Percentiles rank a stretch among this genome's conserved stretches.
phyloP scores from a whole-genome alignment of 2,329 filamentous ascomycete species.

The Venturia asperata region DNA sequence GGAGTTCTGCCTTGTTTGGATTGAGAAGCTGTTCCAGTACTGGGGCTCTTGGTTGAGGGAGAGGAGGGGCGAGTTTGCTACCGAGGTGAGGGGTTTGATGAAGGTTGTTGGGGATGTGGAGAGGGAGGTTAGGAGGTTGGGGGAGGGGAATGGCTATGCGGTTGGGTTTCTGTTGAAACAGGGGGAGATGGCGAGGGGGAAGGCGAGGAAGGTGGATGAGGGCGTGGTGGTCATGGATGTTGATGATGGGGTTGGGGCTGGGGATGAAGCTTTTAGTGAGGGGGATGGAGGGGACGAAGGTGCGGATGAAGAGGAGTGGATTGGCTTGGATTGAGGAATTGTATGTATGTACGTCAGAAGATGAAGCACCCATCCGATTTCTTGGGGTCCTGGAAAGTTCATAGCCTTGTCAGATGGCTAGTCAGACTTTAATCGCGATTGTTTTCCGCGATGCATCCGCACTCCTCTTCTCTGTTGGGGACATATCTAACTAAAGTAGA shows the following conservation, averaged over 20 bases:
- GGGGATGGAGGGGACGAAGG: background rate
- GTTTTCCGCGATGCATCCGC: too few relatives aligned
- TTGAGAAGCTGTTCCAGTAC: slow-evolving; percentile 69
- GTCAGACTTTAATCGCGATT: too few relatives aligned
- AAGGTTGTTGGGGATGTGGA: slow-evolving; percentile 74
- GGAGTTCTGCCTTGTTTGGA: slow-evolving; percentile 91
- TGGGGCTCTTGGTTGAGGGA: slow-evolving; percentile 83
- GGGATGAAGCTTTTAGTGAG: background rate
- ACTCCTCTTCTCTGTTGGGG: too few relatives aligned
- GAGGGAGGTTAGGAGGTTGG: slow-evolving; percentile 72
- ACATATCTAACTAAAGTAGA: too few relatives aligned
- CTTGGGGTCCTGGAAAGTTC: too few relatives aligned
- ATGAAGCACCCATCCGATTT: too few relatives aligned
- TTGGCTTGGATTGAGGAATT: too few relatives aligned
- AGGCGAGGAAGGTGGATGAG: background rate
- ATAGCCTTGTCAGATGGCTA: too few relatives aligned
- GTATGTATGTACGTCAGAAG: too few relatives aligned
- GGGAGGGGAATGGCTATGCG: slow-evolving; percentile 82
- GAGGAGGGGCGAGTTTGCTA: slow-evolving; percentile 68
- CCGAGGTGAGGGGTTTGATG: slow-evolving; percentile 76
- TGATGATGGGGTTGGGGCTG: background rate
- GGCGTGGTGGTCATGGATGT: slow-evolving; percentile 14
- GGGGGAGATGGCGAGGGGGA: slow-evolving; percentile 28
- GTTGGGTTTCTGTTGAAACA: slow-evolving; percentile 71
- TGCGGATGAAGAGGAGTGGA: slow-evolving; percentile 20